Evolutionary conservation across 2,329 filamentous ascomycete genomes (phyloP), one percentile per base, ranked within the genome.

Genomic region (Fusarium pseudograminearum): DNA sequence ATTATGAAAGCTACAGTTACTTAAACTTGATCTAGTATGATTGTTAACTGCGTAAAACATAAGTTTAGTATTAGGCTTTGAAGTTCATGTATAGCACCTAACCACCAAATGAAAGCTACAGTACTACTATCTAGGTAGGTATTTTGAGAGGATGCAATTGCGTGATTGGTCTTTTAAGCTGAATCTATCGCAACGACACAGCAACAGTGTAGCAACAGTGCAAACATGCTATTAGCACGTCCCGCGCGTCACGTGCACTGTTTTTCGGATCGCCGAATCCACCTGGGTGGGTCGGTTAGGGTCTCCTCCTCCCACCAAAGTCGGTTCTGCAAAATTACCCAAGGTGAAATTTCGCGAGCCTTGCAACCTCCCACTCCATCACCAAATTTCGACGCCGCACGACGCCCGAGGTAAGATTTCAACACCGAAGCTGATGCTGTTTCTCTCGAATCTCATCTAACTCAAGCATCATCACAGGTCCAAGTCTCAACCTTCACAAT

Each of bases 401-500:
- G 78, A 81, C 79, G 78, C 77, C 71, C 77, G 71, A 80, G 80
- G 80, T 82, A 73, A 75, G 78, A 60, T 52, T 50, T 66, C 58
- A 68, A 61, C 59, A 57, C 57, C 67, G 26, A n/a, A 71, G 42
- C 47, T 42, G 40, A 60, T 53, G 40, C 58, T 53, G 38, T 57
- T 51, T 24, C 48, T 60, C 36, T 51, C 41, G 64, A 34, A 20
- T n/a, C 28, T 53, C 48, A n/a, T 51, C 74, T 74, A 45, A 75
- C 69, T 60, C 53, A 31, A 48, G 53, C 41, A 52, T 61, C 46
- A 65, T 64, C 46, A 54, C 66, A 79, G 78, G 77, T 79, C 74
- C 78, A 76, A 78, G 77, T 80, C 79, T 75, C 73, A 72, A 77
- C 76, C 74, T 77, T 82, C 83, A 89, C 84, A 89, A 97, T 97